These are phyloP conservation scores for Fusarium sp. DNA, from an alignment of 2,329 filamentous ascomycete species.

Conservation along the genomic window DNA sequence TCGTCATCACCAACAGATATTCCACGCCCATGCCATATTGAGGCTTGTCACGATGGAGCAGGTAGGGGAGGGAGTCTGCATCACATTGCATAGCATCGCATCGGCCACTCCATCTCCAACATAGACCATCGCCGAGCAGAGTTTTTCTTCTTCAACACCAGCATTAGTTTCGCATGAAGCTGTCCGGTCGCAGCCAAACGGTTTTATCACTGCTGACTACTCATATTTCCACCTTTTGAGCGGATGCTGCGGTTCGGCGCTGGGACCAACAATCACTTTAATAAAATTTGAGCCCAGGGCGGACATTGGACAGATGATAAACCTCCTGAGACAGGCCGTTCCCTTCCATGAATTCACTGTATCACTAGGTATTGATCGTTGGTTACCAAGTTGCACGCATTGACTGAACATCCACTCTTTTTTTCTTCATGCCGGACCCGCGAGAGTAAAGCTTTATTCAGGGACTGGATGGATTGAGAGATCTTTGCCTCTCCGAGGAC, in stretches of 20 bases:
- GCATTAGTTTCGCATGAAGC: constrained; percentile 37
- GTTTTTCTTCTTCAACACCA: constrained; percentile 27
- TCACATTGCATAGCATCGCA: constrained; percentile 15
- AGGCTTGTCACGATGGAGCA: constrained; percentile 41
- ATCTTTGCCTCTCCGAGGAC: constrained; percentile 34
- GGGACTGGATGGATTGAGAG: neutral
- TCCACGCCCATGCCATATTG: constrained; percentile 17
- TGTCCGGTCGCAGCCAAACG: constrained; percentile 35
- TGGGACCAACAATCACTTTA: constrained; percentile 40
- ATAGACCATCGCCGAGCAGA: constrained; percentile 18
- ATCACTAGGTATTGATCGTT: constrained; percentile 38
- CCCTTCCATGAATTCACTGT: constrained; percentile 40
- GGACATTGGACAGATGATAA: constrained; percentile 7
- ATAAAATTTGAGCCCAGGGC: constrained; percentile 33
- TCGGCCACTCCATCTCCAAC: constrained; percentile 34
- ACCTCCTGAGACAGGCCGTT: constrained; percentile 35
- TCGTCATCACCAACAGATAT: constrained; percentile 2
- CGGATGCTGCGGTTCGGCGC: constrained; percentile 36
- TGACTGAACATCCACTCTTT: constrained; percentile 18
- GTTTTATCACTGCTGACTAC: constrained; percentile 13
- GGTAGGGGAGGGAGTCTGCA: constrained; percentile 25
- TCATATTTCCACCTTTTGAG: constrained; percentile 13
- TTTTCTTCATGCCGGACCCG: neutral
- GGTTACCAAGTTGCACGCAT: constrained; percentile 13
- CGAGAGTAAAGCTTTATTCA: constrained; percentile 9